A percentile compares a stretch with the other conserved stretches of the same genome.
phyloP scores from a whole-genome alignment of 352 stramenopile genomes.

The Phytophthora sp. region DNA sequence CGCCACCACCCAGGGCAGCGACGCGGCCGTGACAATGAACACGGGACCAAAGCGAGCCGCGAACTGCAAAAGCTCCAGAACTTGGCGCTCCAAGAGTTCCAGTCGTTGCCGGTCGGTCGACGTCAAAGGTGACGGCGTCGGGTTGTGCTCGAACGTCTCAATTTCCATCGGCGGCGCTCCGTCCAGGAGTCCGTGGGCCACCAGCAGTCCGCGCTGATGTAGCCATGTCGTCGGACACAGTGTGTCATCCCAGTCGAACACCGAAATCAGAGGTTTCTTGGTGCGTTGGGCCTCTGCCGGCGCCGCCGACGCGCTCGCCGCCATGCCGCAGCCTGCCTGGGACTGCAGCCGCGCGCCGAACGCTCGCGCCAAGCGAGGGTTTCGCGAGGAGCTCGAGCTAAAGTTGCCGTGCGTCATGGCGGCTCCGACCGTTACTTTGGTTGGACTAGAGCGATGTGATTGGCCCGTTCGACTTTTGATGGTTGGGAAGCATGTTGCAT shows the following conservation, averaged over 20 bases:
- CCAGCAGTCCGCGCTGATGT: constrained; percentile 48
- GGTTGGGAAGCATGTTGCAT: no score
- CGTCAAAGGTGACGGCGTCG: constrained; percentile 6
- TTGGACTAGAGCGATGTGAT: no score
- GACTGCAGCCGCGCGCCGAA: background rate
- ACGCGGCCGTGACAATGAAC: constrained; percentile 72
- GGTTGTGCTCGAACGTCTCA: constrained; percentile 17
- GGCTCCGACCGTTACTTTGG: no score
- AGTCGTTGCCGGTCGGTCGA: constrained; percentile 30
- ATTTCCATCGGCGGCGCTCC: constrained; percentile 27
- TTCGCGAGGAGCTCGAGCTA: no score
- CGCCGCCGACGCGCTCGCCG: background rate
- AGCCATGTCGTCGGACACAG: constrained; percentile 69
- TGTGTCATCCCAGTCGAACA: constrained; percentile 78
- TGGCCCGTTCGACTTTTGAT: no score
- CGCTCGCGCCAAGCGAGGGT: no score
- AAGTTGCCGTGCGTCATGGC: no score
- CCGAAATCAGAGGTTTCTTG: constrained; percentile 40
- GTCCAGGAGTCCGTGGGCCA: constrained; percentile 45
- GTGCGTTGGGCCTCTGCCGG: background rate
- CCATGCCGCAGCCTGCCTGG: constrained; percentile 21
- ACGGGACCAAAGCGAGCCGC: constrained; percentile 51
- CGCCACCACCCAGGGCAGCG: constrained; percentile 54
- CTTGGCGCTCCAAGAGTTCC: constrained; percentile 43
- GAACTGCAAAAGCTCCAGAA: constrained; percentile 46